Evolutionary conservation across 2,329 filamentous ascomycete species (phyloP).

Genomic region (Xylariales sp.): DNA sequence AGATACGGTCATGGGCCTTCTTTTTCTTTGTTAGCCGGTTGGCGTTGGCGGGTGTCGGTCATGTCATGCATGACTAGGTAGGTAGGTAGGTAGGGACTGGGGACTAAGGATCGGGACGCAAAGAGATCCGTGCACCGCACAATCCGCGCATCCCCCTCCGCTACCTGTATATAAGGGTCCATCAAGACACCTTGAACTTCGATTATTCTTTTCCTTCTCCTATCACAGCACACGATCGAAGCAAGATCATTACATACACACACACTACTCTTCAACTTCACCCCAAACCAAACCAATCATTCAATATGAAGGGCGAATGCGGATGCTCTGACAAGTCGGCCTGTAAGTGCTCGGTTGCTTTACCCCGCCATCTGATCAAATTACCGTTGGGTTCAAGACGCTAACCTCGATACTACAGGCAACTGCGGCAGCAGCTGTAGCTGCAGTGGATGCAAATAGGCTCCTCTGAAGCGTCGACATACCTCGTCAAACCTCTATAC

Average conservation of each 20-base stretch:
- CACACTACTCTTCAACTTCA: neutral
- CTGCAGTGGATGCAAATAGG: slow-evolving; percentile 33
- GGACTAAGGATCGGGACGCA: neutral
- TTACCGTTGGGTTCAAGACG: neutral
- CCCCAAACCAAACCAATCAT: slow-evolving; percentile 4
- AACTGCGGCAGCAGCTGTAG: slow-evolving; percentile 26
- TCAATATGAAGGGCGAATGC: slow-evolving; percentile 33
- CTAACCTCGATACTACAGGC: slow-evolving; percentile 13
- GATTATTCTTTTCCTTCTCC: neutral
- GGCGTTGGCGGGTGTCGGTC: no score
- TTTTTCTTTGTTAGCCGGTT: no score
- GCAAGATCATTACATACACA: neutral
- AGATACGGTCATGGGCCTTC: no score
- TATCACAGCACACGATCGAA: neutral
- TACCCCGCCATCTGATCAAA: slow-evolving; percentile 14
- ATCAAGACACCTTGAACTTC: neutral
- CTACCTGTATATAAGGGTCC: slow-evolving; percentile 12
- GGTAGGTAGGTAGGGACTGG: neutral
- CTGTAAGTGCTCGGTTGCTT: slow-evolving; percentile 22
- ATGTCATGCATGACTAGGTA: no score
- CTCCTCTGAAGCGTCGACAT: neutral
- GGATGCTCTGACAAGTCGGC: slow-evolving; percentile 30
- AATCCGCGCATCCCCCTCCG: slow-evolving; percentile 7
- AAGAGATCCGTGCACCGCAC: slow-evolving; percentile 3
- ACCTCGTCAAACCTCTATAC: neutral